Conservation (phyloP, 306 rosid species). For the Erythrophleum fordii region DNA sequence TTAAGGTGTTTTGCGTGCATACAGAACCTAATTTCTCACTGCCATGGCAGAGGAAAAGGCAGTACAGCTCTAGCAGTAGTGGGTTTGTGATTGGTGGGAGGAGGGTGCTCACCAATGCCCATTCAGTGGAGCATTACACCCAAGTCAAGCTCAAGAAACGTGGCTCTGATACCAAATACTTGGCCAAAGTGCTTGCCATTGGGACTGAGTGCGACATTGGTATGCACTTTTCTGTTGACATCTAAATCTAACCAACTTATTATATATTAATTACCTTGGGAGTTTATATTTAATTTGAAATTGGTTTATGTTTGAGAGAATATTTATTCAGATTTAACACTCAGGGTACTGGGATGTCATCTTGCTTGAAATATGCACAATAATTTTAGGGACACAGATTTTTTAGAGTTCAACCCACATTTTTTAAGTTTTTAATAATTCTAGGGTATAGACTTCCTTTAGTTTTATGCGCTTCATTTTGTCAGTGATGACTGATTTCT, state of each 20-base stretch:
- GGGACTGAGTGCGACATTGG: slow-evolving; percentile 96
- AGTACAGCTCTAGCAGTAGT: slow-evolving; percentile 88
- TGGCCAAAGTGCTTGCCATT: slow-evolving; percentile 95
- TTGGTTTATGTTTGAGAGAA: not conserved
- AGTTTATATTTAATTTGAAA: not conserved
- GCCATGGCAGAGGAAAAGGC: slow-evolving; percentile 99
- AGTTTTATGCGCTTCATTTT: not conserved
- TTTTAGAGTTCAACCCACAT: not conserved
- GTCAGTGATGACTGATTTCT: slow-evolving; percentile 8
- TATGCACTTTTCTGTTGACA: slow-evolving; percentile 2
- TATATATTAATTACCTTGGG: not conserved
- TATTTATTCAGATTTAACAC: not conserved
- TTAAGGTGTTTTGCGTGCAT: slow-evolving; percentile 90
- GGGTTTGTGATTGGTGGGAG: slow-evolving; percentile 84
- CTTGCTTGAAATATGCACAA: not conserved
- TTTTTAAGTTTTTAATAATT: not conserved
- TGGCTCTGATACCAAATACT: slow-evolving; percentile 91
- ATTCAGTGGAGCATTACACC: slow-evolving; percentile 90
- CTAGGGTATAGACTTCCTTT: not conserved
- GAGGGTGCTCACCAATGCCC: slow-evolving; percentile 94
- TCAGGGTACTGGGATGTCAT: slow-evolving; percentile 1
- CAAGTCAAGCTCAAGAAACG: slow-evolving; percentile 97
- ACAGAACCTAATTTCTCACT: slow-evolving; percentile 94
- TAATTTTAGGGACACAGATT: slow-evolving; percentile 2
- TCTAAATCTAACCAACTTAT: not conserved